Percentiles rank a stretch among this genome's conserved stretches.
These are phyloP conservation scores for Raddia guianensis DNA, from an alignment of 176 grass and related monocot species.

Conservation along the genomic window DNA sequence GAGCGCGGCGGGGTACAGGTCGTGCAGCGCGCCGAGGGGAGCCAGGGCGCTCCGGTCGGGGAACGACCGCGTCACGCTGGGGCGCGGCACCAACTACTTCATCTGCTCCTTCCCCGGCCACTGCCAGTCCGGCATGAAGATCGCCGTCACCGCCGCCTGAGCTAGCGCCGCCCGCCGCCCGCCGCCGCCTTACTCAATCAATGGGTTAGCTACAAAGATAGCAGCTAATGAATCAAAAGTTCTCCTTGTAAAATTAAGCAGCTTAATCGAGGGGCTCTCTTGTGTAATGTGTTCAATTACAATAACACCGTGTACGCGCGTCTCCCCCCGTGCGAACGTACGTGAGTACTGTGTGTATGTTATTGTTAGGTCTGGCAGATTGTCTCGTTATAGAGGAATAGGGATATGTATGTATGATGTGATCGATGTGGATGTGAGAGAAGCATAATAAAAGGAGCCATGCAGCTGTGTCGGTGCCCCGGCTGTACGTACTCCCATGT, in stretches of 20 bases:
- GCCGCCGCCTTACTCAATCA: too few species aligned
- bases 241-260: too few species aligned
- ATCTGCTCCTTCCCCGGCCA: conserved; percentile 78
- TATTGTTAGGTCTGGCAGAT: background rate
- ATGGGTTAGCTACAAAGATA: too few species aligned
- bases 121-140: conserved; percentile 86
- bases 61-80: conserved; percentile 76
- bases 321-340: background rate
- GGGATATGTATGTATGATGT: background rate
- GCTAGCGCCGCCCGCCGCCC: background rate
- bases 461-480: background rate
- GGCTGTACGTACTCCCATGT: background rate
- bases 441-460: conserved; percentile 20
- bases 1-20: conserved; percentile 53
- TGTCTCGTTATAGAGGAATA: background rate
- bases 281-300: background rate
- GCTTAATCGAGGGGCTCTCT: background rate
- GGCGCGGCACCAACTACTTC: conserved; percentile 79
- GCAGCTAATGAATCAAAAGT: too few species aligned
- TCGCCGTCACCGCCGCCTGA: conserved; percentile 72
- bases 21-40: conserved; percentile 53
- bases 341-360: too few species aligned
- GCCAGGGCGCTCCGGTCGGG: conserved; percentile 53
- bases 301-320: background rate
- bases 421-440: background rate